These are phyloP conservation scores for Cystobasidium onofrii DNA, from an alignment of 768 basidiomycete species.

Conservation along the genomic window DNA sequence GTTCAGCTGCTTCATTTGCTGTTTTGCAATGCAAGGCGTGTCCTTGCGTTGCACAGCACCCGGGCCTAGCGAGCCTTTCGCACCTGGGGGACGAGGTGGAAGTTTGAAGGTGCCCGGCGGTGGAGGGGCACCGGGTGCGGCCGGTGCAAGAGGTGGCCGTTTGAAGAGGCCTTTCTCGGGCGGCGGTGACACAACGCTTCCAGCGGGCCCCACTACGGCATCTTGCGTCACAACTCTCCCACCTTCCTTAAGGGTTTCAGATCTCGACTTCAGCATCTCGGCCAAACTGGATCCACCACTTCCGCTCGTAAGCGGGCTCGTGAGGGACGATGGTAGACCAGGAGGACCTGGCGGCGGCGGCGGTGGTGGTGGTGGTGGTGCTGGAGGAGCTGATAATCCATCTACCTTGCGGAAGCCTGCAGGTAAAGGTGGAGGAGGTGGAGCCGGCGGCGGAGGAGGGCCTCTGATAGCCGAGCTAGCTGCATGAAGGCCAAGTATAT, in stretches of 20 bases:
- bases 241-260: not conserved
- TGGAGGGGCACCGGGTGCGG: slow-evolving; percentile 35
- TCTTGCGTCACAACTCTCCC: slow-evolving; percentile 15
- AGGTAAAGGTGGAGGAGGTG: slow-evolving; percentile 36
- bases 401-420: slow-evolving; percentile 20
- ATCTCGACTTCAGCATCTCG: not conserved
- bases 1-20: slow-evolving; percentile 94
- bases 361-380: slow-evolving; percentile 34
- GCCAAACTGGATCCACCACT: not conserved
- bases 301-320: slow-evolving; percentile 15
- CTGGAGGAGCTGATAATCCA: slow-evolving; percentile 34
- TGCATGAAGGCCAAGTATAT: not conserved
- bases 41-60: slow-evolving; percentile 64
- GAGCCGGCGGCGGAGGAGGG: slow-evolving; percentile 33
- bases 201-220: slow-evolving; percentile 42
- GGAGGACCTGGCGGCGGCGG: not conserved
- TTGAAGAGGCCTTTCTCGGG: slow-evolving; percentile 35
- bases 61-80: not conserved
- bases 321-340: not conserved
- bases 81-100: slow-evolving; percentile 30
- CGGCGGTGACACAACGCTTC: slow-evolving; percentile 43
- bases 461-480: not conserved
- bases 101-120: slow-evolving; percentile 19
- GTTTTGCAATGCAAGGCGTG: slow-evolving; percentile 69
- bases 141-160: slow-evolving; percentile 36